Conservation (phyloP, 1,284 basidiomycete species). For the Lentinus polychrous region DNA sequence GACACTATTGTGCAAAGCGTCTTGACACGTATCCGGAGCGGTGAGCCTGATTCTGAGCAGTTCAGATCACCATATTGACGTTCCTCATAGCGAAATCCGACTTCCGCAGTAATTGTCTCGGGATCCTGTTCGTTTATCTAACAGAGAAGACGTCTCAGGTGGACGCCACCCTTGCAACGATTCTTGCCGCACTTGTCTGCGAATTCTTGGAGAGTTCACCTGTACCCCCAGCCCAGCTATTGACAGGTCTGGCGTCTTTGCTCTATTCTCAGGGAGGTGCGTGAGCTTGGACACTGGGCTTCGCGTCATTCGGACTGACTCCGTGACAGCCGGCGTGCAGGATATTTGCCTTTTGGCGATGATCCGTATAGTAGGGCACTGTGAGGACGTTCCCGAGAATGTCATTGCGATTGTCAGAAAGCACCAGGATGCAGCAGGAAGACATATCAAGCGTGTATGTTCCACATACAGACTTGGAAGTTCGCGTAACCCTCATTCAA, state of each 20-base stretch:
- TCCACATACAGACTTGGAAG: background rate
- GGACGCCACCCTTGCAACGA: conserved; percentile 59
- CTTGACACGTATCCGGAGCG: conserved; percentile 38
- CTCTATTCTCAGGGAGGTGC: conserved; percentile 41
- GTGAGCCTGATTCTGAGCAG: conserved; percentile 28
- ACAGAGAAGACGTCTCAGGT: conserved; percentile 33
- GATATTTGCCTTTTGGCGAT: conserved; percentile 65
- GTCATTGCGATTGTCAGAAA: conserved; percentile 35
- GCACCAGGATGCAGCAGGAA: conserved; percentile 36
- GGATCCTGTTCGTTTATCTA: conserved; percentile 43
- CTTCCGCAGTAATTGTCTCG: conserved; percentile 44
- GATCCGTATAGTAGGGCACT: conserved; percentile 54
- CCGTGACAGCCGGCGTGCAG: conserved; percentile 50
- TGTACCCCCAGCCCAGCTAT: conserved; percentile 40
- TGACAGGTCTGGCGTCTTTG: conserved; percentile 43
- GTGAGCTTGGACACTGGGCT: background rate
- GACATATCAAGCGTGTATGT: conserved; percentile 51
- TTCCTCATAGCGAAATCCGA: conserved; percentile 30
- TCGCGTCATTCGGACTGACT: background rate
- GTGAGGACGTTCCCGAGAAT: conserved; percentile 43
- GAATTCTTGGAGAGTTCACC: conserved; percentile 51
- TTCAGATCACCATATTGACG: background rate
- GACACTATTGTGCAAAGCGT: conserved; percentile 50
- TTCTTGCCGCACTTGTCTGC: conserved; percentile 52
- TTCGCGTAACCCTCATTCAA: background rate